Percentiles rank a stretch among this genome's conserved stretches.
These are phyloP conservation scores for Saccharomycopsis malanga DNA, from an alignment of 805 yeast species.

Conservation along the genomic window DNA sequence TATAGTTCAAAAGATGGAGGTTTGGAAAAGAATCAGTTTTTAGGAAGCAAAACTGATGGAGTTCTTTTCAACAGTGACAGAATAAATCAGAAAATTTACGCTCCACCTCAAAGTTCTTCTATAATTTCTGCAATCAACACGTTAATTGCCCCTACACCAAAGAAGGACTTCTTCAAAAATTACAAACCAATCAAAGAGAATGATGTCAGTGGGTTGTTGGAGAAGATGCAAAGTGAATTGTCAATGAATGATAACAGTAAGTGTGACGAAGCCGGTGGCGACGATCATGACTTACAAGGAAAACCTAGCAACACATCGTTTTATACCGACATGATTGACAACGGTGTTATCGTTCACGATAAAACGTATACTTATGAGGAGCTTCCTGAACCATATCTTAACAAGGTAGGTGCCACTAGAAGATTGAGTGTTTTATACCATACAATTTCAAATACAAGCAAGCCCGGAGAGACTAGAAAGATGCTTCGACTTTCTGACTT, in stretches of 20 bases:
- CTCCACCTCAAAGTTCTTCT: constrained; percentile 44
- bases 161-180: constrained; percentile 36
- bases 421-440: background rate
- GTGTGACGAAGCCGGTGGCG: background rate
- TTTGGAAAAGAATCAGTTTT: background rate
- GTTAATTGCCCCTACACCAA: constrained; percentile 49
- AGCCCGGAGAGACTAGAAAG: background rate
- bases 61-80: background rate
- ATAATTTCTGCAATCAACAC: constrained; percentile 46
- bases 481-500: background rate
- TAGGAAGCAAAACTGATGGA: background rate
- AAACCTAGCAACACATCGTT: constrained; percentile 16
- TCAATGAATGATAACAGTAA: constrained; percentile 18
- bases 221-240: background rate
- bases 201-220: background rate
- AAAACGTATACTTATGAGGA: constrained; percentile 60
- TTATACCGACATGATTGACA: constrained; percentile 34
- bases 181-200: constrained; percentile 5
- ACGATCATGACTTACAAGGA: constrained; percentile 12
- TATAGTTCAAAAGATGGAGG: too few species aligned
- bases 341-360: constrained; percentile 73
- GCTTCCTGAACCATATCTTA: constrained; percentile 49
- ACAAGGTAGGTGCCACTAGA: constrained; percentile 12
- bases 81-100: constrained; percentile 11
- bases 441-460: background rate